Conservation (phyloP, 176 grass and related monocot genomes). For the Panicum miliaceum region DNA sequence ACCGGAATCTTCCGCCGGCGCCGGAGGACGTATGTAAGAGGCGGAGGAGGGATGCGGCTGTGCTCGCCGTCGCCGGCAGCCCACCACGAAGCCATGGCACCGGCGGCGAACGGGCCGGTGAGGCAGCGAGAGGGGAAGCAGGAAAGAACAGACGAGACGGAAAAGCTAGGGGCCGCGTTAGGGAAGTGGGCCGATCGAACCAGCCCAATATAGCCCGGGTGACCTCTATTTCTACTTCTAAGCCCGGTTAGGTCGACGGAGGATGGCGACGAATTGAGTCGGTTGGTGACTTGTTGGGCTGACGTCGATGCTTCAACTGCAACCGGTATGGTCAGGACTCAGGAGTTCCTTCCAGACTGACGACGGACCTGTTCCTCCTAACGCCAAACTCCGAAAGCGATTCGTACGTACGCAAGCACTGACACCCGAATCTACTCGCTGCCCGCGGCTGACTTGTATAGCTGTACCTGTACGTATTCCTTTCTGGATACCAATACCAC, state of each 20-base stretch:
- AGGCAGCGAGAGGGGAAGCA: neutral
- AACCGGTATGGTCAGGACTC: neutral
- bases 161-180: too few relatives aligned
- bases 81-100: neutral
- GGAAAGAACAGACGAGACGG: neutral
- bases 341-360: neutral
- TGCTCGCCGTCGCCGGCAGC: neutral
- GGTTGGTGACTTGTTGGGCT: conserved; percentile 1
- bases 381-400: conserved; percentile 20
- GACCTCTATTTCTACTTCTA: neutral
- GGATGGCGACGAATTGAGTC: neutral
- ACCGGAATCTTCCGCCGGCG: neutral
- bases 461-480: neutral
- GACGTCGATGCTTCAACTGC: conserved; percentile 23
- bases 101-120: neutral
- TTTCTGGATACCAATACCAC: neutral
- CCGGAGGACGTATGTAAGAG: neutral
- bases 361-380: neutral
- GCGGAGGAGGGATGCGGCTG: neutral
- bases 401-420: conserved; percentile 4
- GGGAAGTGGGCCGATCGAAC: too few relatives aligned
- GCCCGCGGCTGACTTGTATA: neutral
- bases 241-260: too few relatives aligned
- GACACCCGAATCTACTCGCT: neutral
- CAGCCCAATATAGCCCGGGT: neutral